Base-by-base conservation (phyloP, 208 protist species). In the Strigomonas culicis region DNA sequence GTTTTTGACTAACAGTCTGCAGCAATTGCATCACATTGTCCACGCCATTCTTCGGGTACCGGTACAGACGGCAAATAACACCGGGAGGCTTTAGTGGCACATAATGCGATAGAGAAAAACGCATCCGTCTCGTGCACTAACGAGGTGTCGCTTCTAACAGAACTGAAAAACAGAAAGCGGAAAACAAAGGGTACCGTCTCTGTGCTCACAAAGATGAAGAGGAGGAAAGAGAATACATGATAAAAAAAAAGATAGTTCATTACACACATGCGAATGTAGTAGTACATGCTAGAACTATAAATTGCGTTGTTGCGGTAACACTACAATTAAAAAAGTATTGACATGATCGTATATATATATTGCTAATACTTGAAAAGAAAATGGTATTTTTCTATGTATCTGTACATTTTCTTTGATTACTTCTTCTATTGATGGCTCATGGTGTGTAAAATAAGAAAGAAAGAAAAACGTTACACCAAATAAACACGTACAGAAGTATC, bases 291-390 rank as follows among this genome's bases (percentile, higher is more conserved):
- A 49, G 17, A 24, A 21, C 10, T n/a, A 2, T 4, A 49, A 21
- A n/a, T 21, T 4, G 4, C 4, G n/a, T 24, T 24, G 4, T 3
- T 49, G 43, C 43, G 51, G 30, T 6, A 57, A 30, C 6, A 30
- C 28, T 39, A 57, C 25, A 57, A 57, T 21, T 30, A 31, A 57
- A 30, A 57, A 57, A 57, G 15, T 19, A 57, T 21, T 6, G 3
- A 11, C 21, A 30, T 15, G 28, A 21, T 57, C 7, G 17, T 22
- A 19, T 21, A 53, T 21, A 53, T 6, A 21, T 21, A 53, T 21
- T 21, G 17, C 22, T 21, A 53, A 4, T 6, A 17, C 17, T 4
- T 28, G 7, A 13, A 39, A 63, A 4, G 28, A 21, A 47, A 39
- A 47, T 13, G 43, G 50, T 25, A n/a, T n/a, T n/a, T n/a, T n/a